Evolutionary conservation across 108 stramenopile genomes (phyloP).

Genomic region (Nitzschia sp.): DNA sequence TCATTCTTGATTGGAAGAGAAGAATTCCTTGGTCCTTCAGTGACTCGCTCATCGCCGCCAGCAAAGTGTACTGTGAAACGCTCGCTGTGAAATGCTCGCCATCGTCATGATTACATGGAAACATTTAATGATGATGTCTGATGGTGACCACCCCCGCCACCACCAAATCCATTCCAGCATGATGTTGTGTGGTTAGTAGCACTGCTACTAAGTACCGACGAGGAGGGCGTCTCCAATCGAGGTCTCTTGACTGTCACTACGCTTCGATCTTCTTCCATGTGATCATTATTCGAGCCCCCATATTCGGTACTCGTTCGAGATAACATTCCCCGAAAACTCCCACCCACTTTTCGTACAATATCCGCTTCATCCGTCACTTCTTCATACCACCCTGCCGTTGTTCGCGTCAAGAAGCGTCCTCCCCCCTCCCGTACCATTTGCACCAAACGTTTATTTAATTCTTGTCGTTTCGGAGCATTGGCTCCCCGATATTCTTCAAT

Average conservation of each 20-base stretch:
- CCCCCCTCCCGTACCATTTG: not conserved
- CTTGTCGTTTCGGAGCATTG: not conserved
- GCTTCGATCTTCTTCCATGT: not conserved
- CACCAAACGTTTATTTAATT: not conserved
- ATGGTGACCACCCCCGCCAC: no score
- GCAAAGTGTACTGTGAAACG: no score
- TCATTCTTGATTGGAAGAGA: no score
- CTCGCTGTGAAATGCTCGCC: no score
- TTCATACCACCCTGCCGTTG: constrained; percentile 1
- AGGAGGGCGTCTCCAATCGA: no score
- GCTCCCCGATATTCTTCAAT: not conserved
- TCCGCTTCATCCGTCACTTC: constrained; percentile 10
- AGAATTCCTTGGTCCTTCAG: no score
- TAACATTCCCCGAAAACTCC: constrained; percentile 8
- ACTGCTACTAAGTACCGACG: no score
- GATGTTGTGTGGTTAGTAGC: not conserved
- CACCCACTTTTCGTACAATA: not conserved
- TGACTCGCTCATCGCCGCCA: no score
- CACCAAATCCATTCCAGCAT: not conserved
- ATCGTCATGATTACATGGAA: no score
- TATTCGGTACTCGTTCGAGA: not conserved
- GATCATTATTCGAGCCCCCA: not conserved
- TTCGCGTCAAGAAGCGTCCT: constrained; percentile 5
- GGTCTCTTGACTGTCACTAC: not conserved
- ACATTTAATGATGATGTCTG: no score